Evolutionary conservation across 257 asterid species (phyloP).

Genomic region (Gentiana straminea): DNA sequence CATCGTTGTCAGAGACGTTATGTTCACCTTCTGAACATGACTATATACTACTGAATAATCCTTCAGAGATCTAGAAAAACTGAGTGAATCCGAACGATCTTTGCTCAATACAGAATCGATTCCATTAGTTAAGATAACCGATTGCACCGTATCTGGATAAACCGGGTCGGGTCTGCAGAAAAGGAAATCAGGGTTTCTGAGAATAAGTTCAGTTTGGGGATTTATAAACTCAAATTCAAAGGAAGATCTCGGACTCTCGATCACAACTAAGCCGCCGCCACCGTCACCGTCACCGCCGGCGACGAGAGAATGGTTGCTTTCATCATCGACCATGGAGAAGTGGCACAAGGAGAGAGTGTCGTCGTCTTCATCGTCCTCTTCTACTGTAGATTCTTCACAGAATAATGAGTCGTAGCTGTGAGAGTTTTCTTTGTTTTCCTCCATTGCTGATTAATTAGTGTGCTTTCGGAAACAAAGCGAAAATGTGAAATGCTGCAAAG

Average conservation of each 20-base stretch:
- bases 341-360: constrained; percentile 37
- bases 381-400: constrained; percentile 6
- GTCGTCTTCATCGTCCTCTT: constrained; percentile 12
- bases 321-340: constrained; percentile 11
- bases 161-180: no score
- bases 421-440: no score
- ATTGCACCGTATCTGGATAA: no score
- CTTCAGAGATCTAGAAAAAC: neutral
- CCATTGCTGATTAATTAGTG: constrained; percentile 7
- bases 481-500: no score
- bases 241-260: constrained; percentile 10
- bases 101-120: neutral
- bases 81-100: constrained; percentile 5
- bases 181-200: no score
- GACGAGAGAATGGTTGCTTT: neutral
- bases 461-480: neutral
- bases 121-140: no score
- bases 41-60: constrained; percentile 1
- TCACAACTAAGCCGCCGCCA: no score
- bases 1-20: constrained; percentile 59
- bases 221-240: constrained; percentile 21
- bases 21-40: constrained; percentile 39
- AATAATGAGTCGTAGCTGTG: no score
- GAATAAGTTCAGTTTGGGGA: no score
- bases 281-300: no score